Evolutionary conservation across 2,329 filamentous ascomycete species (phyloP).

Genomic region (Emydomyces testavorans): DNA sequence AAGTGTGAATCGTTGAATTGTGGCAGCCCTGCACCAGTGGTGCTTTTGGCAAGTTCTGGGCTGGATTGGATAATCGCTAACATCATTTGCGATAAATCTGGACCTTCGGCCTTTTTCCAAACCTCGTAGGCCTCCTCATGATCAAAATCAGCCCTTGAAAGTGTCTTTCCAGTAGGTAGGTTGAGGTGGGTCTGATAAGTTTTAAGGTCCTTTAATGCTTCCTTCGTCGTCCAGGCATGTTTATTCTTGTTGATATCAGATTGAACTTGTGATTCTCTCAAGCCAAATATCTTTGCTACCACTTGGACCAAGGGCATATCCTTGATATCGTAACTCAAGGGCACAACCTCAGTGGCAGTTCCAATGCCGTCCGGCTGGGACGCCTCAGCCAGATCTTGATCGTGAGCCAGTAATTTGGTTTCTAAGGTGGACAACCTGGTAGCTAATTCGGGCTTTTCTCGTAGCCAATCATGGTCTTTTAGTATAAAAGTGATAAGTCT

Average conservation of each 20-base stretch:
- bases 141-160: conserved; percentile 80
- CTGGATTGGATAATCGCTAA: conserved; percentile 76
- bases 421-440: conserved; percentile 69
- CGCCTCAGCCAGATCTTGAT: conserved; percentile 67
- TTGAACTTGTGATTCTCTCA: conserved; percentile 69
- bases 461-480: conserved; percentile 71
- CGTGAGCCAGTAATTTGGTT: conserved; percentile 85
- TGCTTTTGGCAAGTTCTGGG: conserved; percentile 70
- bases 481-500: conserved; percentile 70
- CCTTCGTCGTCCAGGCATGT: conserved; percentile 77
- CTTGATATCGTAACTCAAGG: conserved; percentile 82
- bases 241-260: conserved; percentile 75
- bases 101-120: conserved; percentile 84
- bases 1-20: conserved; percentile 39
- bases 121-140: conserved; percentile 73
- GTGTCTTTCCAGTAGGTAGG: conserved; percentile 61
- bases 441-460: conserved; percentile 74
- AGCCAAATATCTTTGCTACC: conserved; percentile 75
- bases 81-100: conserved; percentile 86
- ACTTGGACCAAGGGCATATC: conserved; percentile 91
- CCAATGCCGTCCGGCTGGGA: conserved; percentile 46
- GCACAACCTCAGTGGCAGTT: conserved; percentile 68
- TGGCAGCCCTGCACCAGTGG: conserved; percentile 49
- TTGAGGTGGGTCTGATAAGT: conserved; percentile 82
- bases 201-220: conserved; percentile 82